These are phyloP conservation scores for Colletotrichum cuscutae DNA, from an alignment of 2,329 filamentous ascomycete genomes.

Conservation along the genomic window DNA sequence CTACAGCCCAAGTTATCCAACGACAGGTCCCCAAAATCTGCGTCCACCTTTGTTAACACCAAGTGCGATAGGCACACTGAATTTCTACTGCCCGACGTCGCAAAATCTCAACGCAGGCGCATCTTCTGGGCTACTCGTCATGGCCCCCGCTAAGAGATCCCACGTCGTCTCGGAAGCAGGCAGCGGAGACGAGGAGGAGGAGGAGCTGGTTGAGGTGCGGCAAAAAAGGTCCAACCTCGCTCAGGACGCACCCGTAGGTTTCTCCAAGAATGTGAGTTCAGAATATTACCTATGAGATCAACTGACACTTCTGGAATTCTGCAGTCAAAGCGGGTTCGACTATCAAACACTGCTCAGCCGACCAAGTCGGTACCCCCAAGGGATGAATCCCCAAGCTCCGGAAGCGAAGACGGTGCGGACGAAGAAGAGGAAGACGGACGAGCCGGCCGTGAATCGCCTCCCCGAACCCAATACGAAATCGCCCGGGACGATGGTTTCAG, in stretches of 20 bases:
- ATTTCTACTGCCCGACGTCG: not conserved
- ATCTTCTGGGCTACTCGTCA: constrained; percentile 26
- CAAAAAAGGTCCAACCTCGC: constrained; percentile 54
- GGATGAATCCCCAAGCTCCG: constrained; percentile 34
- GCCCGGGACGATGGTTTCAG: constrained; percentile 69
- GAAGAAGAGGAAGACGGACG: constrained; percentile 41
- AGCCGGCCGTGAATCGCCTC: constrained; percentile 47
- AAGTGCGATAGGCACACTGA: not conserved
- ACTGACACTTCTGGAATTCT: not conserved
- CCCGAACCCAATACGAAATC: constrained; percentile 70
- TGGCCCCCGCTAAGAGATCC: constrained; percentile 54
- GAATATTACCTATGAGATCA: not conserved
- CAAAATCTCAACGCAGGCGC: not conserved
- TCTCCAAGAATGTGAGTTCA: not conserved
- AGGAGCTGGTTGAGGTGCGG: constrained; percentile 48
- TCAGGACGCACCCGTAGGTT: constrained; percentile 51
- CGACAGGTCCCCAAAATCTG: not conserved
- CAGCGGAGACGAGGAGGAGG: constrained; percentile 29
- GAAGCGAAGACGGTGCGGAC: constrained; percentile 44
- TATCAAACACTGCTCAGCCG: constrained; percentile 41
- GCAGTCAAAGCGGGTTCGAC: constrained; percentile 47
- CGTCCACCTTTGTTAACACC: not conserved
- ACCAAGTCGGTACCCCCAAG: constrained; percentile 32
- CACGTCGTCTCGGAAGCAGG: constrained; percentile 46
- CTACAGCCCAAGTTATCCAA: not conserved